phyloP scores from a whole-genome alignment of 2,329 filamentous ascomycete species.

The Aspergillus costaricaensis region DNA sequence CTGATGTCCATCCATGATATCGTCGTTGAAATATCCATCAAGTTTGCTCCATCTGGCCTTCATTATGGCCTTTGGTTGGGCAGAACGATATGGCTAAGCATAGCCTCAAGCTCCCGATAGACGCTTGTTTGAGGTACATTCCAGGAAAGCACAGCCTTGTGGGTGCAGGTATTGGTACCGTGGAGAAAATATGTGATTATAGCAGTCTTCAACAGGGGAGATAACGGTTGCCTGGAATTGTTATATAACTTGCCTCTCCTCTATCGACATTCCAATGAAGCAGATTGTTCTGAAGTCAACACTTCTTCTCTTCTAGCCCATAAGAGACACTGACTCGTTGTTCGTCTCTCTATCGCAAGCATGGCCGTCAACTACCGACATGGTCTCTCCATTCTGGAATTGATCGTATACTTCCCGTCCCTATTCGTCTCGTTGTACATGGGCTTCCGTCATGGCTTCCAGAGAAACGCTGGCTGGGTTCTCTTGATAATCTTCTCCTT shows the following conservation, averaged over 20 bases:
- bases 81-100: not conserved
- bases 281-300: not conserved
- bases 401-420: constrained; percentile 41
- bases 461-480: constrained; percentile 53
- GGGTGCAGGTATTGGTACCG: not conserved
- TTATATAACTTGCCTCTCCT: not conserved
- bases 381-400: constrained; percentile 34
- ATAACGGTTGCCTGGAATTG: not conserved
- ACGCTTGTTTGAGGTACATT: not conserved
- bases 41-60: not conserved
- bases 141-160: not conserved
- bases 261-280: not conserved
- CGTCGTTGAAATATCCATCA: not conserved
- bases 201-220: not conserved
- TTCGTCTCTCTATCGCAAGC: not conserved
- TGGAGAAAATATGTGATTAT: not conserved
- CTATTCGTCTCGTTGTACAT: constrained; percentile 33
- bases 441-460: constrained; percentile 41
- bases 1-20: not conserved
- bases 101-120: not conserved
- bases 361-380: constrained; percentile 36
- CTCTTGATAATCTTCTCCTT: constrained; percentile 57
- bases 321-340: not conserved
- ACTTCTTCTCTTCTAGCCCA: not conserved
- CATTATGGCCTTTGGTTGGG: not conserved